phyloP scores from a whole-genome alignment of 1,284 basidiomycete genomes.

The Pterulicium gracile region DNA sequence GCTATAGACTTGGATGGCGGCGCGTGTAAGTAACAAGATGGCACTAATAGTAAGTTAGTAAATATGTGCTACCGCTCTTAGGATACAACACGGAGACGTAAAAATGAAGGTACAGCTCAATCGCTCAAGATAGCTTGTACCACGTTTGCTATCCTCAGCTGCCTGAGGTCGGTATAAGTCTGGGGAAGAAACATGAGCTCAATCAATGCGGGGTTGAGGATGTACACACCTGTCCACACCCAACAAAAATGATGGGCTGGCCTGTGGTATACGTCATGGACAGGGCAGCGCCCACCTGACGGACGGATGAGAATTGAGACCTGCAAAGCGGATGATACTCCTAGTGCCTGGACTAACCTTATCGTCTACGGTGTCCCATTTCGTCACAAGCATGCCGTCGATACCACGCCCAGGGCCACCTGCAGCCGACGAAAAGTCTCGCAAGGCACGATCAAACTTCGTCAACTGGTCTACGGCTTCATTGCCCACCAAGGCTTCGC shows the following conservation, averaged over 20 bases:
- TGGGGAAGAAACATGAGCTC: slow-evolving; percentile 17
- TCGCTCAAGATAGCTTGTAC: slow-evolving; percentile 83
- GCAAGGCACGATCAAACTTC: slow-evolving; percentile 87
- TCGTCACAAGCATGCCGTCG: slow-evolving; percentile 93
- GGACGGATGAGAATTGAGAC: slow-evolving; percentile 18
- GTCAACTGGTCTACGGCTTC: slow-evolving; percentile 93
- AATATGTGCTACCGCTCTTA: too few relatives aligned
- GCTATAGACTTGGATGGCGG: too few relatives aligned
- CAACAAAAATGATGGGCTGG: slow-evolving; percentile 93
- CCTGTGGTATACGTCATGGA: slow-evolving; percentile 98
- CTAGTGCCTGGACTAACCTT: slow-evolving; percentile 50
- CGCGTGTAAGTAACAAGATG: too few relatives aligned
- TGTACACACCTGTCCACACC: slow-evolving; percentile 77
- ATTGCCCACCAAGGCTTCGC: slow-evolving; percentile 92
- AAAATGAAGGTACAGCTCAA: slow-evolving; percentile 24
- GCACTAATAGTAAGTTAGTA: too few relatives aligned
- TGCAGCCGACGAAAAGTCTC: slow-evolving; percentile 75
- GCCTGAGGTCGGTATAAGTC: slow-evolving; percentile 91
- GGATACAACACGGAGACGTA: too few relatives aligned
- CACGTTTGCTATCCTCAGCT: slow-evolving; percentile 84
- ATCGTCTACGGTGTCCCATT: slow-evolving; percentile 96
- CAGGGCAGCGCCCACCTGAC: slow-evolving; percentile 85
- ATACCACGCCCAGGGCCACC: slow-evolving; percentile 76
- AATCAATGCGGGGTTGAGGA: background rate
- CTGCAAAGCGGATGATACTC: slow-evolving; percentile 9